Percentiles rank a stretch among this genome's conserved stretches.
phyloP scores from a whole-genome alignment of 805 yeast genomes.

The Nadsonia fulvescens region DNA sequence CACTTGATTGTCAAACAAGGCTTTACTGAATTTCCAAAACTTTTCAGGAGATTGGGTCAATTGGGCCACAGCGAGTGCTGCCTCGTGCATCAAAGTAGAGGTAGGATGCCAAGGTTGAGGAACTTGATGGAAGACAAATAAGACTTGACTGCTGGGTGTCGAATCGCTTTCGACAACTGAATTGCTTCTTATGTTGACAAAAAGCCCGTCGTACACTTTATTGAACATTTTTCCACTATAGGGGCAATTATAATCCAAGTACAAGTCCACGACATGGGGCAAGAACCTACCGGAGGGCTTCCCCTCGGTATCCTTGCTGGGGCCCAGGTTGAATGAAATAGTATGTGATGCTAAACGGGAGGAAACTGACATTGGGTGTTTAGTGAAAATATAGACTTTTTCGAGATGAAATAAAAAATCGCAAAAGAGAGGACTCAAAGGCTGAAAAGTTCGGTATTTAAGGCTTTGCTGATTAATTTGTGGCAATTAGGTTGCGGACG shows the following conservation, averaged over 20 bases:
- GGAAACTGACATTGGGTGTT: too few species aligned
- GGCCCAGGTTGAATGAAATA: too few species aligned
- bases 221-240: conserved; percentile 48
- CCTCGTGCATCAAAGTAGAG: conserved; percentile 51
- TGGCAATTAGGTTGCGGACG: too few species aligned
- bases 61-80: conserved; percentile 47
- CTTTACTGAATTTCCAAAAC: conserved; percentile 39
- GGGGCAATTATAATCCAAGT: conserved; percentile 60
- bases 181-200: conserved; percentile 31
- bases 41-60: conserved; percentile 29
- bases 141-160: too few species aligned
- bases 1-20: conserved; percentile 36
- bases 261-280: conserved; percentile 38
- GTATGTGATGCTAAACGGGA: too few species aligned
- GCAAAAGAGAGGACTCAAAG: too few species aligned
- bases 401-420: too few species aligned
- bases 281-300: too few species aligned
- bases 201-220: conserved; percentile 32
- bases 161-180: conserved; percentile 28
- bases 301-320: too few species aligned
- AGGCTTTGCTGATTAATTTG: too few species aligned
- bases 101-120: conserved; percentile 88
- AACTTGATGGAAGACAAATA: conserved; percentile 49
- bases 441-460: too few species aligned
- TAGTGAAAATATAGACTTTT: too few species aligned